A percentile compares a stretch with the other conserved stretches of the same genome.
Conservation (phyloP, 768 basidiomycete species). For the Kwoniella sp. region DNA sequence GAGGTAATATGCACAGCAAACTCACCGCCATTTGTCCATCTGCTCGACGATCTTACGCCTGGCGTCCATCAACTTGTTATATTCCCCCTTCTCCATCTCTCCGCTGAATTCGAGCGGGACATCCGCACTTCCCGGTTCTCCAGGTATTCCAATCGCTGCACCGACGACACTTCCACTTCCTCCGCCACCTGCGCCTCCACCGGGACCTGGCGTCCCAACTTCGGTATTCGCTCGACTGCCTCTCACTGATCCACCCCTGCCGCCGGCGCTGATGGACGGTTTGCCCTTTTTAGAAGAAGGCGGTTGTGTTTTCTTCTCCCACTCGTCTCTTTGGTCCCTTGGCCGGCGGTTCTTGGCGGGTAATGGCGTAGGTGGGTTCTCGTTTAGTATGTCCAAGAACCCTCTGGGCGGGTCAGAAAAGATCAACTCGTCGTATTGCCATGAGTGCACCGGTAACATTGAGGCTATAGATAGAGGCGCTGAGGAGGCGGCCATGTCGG, state of each 20-base stretch:
- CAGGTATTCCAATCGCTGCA: slow-evolving; percentile 36
- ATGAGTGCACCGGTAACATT: slow-evolving; percentile 71
- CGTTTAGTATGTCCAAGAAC: slow-evolving; percentile 77
- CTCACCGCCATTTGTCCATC: slow-evolving; percentile 70
- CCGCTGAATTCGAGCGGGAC: slow-evolving; percentile 77
- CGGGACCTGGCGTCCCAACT: slow-evolving; percentile 46
- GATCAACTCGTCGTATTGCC: slow-evolving; percentile 99
- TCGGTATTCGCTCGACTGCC: slow-evolving; percentile 64
- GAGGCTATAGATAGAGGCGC: slow-evolving; percentile 31
- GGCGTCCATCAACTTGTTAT: slow-evolving; percentile 75
- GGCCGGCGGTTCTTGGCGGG: slow-evolving; percentile 57
- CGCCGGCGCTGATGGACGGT: slow-evolving; percentile 44
- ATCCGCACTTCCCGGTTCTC: slow-evolving; percentile 60
- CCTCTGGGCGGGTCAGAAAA: slow-evolving; percentile 89
- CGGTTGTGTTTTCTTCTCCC: slow-evolving; percentile 19
- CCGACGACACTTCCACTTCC: neutral
- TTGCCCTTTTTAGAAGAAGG: neutral
- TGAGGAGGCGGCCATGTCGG: neutral
- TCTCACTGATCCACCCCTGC: slow-evolving; percentile 58
- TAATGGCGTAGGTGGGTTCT: slow-evolving; percentile 80
- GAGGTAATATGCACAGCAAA: no score
- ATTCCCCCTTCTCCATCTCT: slow-evolving; percentile 85
- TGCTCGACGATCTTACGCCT: slow-evolving; percentile 70
- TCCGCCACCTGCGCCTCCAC: neutral
- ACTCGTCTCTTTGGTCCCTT: slow-evolving; percentile 44